These are phyloP conservation scores for Podospora australis DNA, from an alignment of 495 filamentous ascomycete genomes.

Conservation along the genomic window DNA sequence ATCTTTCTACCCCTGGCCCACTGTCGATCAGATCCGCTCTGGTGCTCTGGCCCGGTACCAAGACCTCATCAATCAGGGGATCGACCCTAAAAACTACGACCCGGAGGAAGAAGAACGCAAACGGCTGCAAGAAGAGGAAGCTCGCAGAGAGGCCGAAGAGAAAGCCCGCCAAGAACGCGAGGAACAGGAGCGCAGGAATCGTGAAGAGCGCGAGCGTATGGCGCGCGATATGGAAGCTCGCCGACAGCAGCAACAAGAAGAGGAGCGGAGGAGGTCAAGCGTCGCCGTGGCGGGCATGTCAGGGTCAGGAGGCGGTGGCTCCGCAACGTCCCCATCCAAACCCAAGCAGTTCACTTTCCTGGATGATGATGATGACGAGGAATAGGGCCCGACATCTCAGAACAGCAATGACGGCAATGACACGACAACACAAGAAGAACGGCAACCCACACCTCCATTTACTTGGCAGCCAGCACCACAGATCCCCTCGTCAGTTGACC, in stretches of 20 bases:
- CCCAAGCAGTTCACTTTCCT: slow-evolving; percentile 49
- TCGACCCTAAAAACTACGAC: slow-evolving; percentile 50
- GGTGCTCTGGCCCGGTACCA: slow-evolving; percentile 58
- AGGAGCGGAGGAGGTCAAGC: slow-evolving; percentile 16
- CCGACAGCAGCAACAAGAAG: slow-evolving; percentile 38
- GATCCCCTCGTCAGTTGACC: too few species aligned
- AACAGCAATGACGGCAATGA: too few species aligned
- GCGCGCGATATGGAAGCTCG: slow-evolving; percentile 33
- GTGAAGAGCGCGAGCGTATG: slow-evolving; percentile 32
- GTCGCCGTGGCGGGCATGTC: slow-evolving; percentile 2
- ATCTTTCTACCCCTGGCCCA: slow-evolving; percentile 63
- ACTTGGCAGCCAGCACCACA: too few species aligned
- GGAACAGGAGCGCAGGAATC: slow-evolving; percentile 26
- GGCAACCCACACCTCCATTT: background rate
- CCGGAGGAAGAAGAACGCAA: slow-evolving; percentile 42
- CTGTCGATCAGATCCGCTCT: slow-evolving; percentile 52
- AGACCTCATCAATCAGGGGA: slow-evolving; percentile 48
- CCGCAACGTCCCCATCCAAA: background rate
- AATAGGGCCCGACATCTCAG: slow-evolving; percentile 27
- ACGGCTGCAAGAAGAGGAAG: slow-evolving; percentile 35
- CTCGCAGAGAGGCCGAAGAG: slow-evolving; percentile 35
- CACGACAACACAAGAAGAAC: too few species aligned
- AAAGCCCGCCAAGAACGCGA: slow-evolving; percentile 36
- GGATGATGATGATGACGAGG: slow-evolving; percentile 47
- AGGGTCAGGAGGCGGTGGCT: background rate